Evolutionary conservation across 257 asterid species (phyloP), one percentile per base, ranked within the genome.

Genomic region (Solanum tarijense): DNA sequence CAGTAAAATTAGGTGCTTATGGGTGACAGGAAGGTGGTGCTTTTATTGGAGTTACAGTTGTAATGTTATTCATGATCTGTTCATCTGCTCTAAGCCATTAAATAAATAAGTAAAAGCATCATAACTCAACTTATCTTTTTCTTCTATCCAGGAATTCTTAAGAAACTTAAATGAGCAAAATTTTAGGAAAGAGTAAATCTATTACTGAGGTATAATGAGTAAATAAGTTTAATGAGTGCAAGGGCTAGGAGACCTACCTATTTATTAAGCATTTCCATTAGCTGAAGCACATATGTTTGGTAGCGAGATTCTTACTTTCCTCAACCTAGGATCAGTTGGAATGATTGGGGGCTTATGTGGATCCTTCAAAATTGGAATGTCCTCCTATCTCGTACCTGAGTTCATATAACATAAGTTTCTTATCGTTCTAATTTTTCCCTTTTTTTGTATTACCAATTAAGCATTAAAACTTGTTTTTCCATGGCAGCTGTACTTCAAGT

Each of bases 401-500:
- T 41, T 78, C 36, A 25, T 41, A 41, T 41, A 41, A 41, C 62
- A 14, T 25, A 25, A 27, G 60, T 25, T 78, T 41, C 13, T 41
- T 13, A 14, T 41, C 65, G 13, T 78, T 36, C 84, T 78, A 78
- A 25, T 41, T 41, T 74, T 78, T 34, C 62, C 25, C 5, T 11
- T 41, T 78, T 78, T 13, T 25, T 14, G 1, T 41, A 2, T 41
- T 14, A 41, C 65, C 84, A 13, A 78, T 9, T 7, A 76, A 39
- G 34, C 32, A 13, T 41, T 78, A 41, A 7, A 39, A 78, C 16
- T 41, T 78, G n/a, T 41, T 78, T 76, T 25, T 41, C n/a, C 84
- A 8, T 41, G 84, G 91, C 94, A 97, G 99, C 96, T 97, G 35
- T 93, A 97, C 93, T 96, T 96, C 92, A 97, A 96, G 91, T 93